These are phyloP conservation scores for Penicillium goetzii DNA, from an alignment of 495 filamentous ascomycete species.

Conservation along the genomic window DNA sequence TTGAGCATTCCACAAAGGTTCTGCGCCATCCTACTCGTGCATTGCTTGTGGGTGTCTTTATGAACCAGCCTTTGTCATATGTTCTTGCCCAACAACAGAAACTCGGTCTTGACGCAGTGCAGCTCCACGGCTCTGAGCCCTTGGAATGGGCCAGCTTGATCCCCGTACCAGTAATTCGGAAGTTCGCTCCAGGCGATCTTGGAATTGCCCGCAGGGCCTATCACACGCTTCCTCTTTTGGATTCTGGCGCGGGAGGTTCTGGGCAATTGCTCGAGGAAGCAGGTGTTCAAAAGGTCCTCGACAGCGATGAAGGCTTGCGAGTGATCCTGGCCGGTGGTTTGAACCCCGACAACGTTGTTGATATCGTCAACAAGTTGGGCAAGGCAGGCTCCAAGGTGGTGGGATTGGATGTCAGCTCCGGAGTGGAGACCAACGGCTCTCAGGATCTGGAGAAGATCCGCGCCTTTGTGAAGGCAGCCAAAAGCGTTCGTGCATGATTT, in stretches of 20 bases:
- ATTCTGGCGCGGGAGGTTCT: conserved; percentile 81
- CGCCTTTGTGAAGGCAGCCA: conserved; percentile 76
- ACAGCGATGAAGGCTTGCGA: conserved; percentile 63
- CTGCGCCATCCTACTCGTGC: conserved; percentile 64
- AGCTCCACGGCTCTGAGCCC: conserved; percentile 90
- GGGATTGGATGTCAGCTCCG: conserved; percentile 91
- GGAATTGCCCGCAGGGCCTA: conserved; percentile 76
- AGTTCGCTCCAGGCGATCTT: conserved; percentile 72
- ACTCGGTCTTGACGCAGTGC: conserved; percentile 85
- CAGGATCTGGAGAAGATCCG: conserved; percentile 84
- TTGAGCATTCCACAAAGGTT: conserved; percentile 58
- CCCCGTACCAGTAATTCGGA: conserved; percentile 85
- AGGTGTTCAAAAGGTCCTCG: conserved; percentile 63
- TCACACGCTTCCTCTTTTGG: conserved; percentile 80
- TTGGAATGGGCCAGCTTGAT: conserved; percentile 87
- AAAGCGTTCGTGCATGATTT: conserved; percentile 45
- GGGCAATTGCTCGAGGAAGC: conserved; percentile 73
- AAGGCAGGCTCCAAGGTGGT: conserved; percentile 61
- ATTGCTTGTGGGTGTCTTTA: conserved; percentile 91
- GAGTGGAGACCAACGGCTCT: conserved; percentile 80
- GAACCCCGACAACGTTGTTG: conserved; percentile 71
- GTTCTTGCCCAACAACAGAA: conserved; percentile 73
- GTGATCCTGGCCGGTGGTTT: conserved; percentile 86
- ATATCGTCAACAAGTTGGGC: conserved; percentile 61
- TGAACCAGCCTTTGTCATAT: conserved; percentile 82